These are phyloP conservation scores for Podospora pseudoanserina DNA, from an alignment of 495 filamentous ascomycete genomes.

Conservation along the genomic window DNA sequence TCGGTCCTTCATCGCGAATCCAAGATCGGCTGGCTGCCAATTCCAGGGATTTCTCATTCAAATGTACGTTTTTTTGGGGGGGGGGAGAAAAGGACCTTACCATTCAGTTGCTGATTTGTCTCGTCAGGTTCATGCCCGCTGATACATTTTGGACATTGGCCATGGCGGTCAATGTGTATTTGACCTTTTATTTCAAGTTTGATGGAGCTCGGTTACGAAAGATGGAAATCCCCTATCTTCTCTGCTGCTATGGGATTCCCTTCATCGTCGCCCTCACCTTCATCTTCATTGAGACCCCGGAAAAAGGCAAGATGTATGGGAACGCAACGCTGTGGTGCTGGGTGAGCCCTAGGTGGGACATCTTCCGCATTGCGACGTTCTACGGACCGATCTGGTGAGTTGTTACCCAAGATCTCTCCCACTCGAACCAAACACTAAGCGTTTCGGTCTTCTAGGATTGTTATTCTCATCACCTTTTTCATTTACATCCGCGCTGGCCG, in stretches of 20 bases:
- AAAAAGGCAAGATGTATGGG: constrained; percentile 62
- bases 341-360: constrained; percentile 62
- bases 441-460: constrained; percentile 39
- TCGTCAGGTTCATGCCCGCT: constrained; percentile 67
- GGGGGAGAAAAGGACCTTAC: neutral
- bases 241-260: constrained; percentile 73
- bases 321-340: constrained; percentile 85
- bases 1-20: constrained; percentile 47
- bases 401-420: neutral
- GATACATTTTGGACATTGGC: constrained; percentile 78
- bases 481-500: constrained; percentile 73
- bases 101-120: neutral
- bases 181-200: constrained; percentile 79
- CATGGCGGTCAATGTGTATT: constrained; percentile 85
- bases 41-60: constrained; percentile 70
- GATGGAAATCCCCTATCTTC: constrained; percentile 69
- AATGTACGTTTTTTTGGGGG: constrained; percentile 50
- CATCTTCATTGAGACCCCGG: constrained; percentile 54
- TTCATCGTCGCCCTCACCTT: constrained; percentile 65
- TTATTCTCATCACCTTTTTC: constrained; percentile 62
- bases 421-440: neutral
- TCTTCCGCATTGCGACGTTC: constrained; percentile 70
- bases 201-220: constrained; percentile 60
- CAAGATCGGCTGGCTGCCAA: constrained; percentile 59
- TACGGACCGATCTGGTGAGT: constrained; percentile 79